phyloP scores from a whole-genome alignment of 2,329 filamentous ascomycete genomes.

The Dactylellina cionopaga region DNA sequence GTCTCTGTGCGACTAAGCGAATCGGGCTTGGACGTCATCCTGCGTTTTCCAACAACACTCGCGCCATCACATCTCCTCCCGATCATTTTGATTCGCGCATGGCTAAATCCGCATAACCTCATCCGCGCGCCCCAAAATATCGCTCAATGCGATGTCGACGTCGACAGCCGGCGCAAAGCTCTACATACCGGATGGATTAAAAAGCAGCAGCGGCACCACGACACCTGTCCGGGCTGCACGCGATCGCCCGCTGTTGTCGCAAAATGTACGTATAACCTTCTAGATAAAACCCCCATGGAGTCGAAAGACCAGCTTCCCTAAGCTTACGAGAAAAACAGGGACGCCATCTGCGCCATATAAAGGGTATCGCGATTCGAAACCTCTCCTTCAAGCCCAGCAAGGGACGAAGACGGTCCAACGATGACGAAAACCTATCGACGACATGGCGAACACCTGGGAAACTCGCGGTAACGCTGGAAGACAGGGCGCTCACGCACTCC shows the following conservation, averaged over 20 bases:
- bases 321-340: constrained; percentile 32
- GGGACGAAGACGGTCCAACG: constrained; percentile 51
- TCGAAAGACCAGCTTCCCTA: constrained; percentile 6
- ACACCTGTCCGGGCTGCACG: constrained; percentile 44
- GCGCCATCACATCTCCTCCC: constrained; percentile 32
- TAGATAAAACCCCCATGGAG: too few relatives aligned
- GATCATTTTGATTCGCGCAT: neutral
- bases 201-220: constrained; percentile 38
- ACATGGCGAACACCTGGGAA: constrained; percentile 54
- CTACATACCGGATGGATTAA: constrained; percentile 30
- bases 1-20: constrained; percentile 30
- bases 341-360: constrained; percentile 55
- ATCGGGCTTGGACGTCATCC: constrained; percentile 33
- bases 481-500: constrained; percentile 46
- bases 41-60: constrained; percentile 41
- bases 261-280: constrained; percentile 51
- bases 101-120: constrained; percentile 25
- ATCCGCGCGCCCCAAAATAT: constrained; percentile 7
- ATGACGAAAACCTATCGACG: constrained; percentile 54
- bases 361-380: constrained; percentile 53
- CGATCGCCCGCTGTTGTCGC: constrained; percentile 54
- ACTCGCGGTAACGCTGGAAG: constrained; percentile 21
- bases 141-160: constrained; percentile 52
- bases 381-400: constrained; percentile 27
- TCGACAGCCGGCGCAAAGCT: constrained; percentile 44